These are phyloP conservation scores for Lepraria neglecta DNA, from an alignment of 495 filamentous ascomycete genomes.

Conservation along the genomic window DNA sequence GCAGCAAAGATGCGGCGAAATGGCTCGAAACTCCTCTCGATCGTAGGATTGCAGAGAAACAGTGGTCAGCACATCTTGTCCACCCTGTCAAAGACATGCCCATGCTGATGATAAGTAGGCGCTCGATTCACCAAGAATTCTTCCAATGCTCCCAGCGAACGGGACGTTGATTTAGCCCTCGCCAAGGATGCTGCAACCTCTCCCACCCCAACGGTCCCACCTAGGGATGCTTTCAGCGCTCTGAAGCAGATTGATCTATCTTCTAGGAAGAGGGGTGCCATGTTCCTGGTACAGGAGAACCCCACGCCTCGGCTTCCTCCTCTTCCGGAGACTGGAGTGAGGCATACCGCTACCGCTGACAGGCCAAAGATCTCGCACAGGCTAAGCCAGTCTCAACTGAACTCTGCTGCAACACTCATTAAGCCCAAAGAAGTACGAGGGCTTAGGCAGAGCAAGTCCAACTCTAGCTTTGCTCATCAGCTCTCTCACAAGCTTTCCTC, in stretches of 20 bases:
- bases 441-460: conserved; percentile 20
- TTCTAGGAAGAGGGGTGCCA: neutral
- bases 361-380: neutral
- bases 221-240: conserved; percentile 15
- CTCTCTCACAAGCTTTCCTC: conserved; percentile 47
- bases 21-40: conserved; percentile 38
- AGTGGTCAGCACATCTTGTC: conserved; percentile 23
- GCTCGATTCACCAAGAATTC: neutral
- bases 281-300: neutral
- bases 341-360: neutral
- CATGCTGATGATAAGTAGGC: conserved; percentile 7
- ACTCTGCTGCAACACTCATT: neutral
- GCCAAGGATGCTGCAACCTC: conserved; percentile 20
- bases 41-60: conserved; percentile 32
- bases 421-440: conserved; percentile 4
- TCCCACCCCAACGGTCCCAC: conserved; percentile 6
- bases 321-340: conserved; percentile 3
- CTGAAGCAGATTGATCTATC: conserved; percentile 24
- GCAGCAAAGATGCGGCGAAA: conserved; percentile 31
- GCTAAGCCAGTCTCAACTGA: neutral
- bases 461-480: conserved; percentile 37
- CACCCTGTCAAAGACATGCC: neutral
- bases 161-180: conserved; percentile 20
- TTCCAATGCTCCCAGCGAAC: conserved; percentile 17
- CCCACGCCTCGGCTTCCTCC: neutral